These are phyloP conservation scores for Xerocomus spinulosus DNA, from an alignment of 768 basidiomycete species.

Conservation along the genomic window DNA sequence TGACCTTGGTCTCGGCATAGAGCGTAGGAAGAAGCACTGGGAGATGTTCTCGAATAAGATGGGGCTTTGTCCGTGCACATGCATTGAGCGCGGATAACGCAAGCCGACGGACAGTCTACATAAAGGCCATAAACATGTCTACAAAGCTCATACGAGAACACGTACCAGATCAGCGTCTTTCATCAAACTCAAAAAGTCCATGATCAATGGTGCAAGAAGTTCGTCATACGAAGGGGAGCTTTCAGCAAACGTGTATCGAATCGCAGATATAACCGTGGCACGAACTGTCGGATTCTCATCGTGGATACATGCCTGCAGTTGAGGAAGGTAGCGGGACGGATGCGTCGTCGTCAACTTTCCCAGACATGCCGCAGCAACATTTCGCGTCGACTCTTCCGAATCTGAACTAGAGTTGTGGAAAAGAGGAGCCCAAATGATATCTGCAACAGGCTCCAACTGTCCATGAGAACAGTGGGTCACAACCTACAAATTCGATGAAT, in stretches of 20 bases:
- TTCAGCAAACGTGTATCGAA: conserved; percentile 89
- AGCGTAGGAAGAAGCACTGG: conserved; percentile 69
- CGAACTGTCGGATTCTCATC: conserved; percentile 69
- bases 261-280: conserved; percentile 88
- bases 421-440: conserved; percentile 86
- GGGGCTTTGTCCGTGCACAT: conserved; percentile 90
- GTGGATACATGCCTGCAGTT: conserved; percentile 77
- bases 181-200: conserved; percentile 90
- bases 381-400: conserved; percentile 86
- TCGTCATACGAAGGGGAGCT: conserved; percentile 84
- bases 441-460: conserved; percentile 83
- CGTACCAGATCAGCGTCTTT: conserved; percentile 81
- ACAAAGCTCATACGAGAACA: conserved; percentile 1
- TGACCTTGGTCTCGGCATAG: conserved; percentile 81
- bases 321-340: conserved; percentile 85
- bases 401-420: conserved; percentile 82
- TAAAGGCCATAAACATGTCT: neutral
- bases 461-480: conserved; percentile 86
- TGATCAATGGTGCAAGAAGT: conserved; percentile 78
- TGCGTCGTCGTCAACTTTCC: conserved; percentile 93
- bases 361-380: conserved; percentile 93
- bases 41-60: conserved; percentile 85
- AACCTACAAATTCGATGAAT: conserved; percentile 54
- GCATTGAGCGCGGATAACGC: conserved; percentile 91
- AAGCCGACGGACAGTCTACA: conserved; percentile 82